Percentiles rank a stretch among this genome's conserved stretches.
Conservation (phyloP, 2,329 filamentous ascomycete genomes). For the Fusarium avenaceum region DNA sequence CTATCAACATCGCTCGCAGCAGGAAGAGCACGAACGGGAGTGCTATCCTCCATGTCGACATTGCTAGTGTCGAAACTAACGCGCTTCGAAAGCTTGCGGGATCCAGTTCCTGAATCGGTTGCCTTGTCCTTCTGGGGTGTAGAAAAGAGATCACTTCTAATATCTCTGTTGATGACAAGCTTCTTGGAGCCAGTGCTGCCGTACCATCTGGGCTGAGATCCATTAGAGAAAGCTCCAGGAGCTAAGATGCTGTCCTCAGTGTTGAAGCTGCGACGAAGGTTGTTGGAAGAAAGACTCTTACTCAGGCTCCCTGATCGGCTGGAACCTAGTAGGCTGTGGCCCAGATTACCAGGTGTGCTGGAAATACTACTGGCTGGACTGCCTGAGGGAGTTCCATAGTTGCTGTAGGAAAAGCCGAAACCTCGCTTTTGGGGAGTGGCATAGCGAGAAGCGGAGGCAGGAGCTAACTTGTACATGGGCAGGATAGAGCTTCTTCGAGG, state of each 20-base stretch:
- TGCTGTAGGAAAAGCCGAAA: conserved; percentile 94
- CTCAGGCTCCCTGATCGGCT: conserved; percentile 79
- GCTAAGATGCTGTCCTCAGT: conserved; percentile 88
- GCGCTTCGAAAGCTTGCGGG: conserved; percentile 78
- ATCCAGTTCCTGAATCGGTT: conserved; percentile 56
- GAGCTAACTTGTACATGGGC: conserved; percentile 89
- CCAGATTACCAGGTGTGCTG: conserved; percentile 77
- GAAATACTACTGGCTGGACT: conserved; percentile 73
- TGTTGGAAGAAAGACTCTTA: conserved; percentile 92
- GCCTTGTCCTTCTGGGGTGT: conserved; percentile 69
- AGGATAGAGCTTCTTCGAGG: conserved; percentile 83
- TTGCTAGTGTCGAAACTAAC: conserved; percentile 88
- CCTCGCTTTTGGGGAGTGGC: conserved; percentile 87
- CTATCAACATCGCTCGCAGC: conserved; percentile 51
- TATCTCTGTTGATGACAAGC: conserved; percentile 89
- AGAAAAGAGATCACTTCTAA: conserved; percentile 79
- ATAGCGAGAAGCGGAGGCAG: conserved; percentile 81
- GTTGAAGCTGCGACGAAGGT: conserved; percentile 83
- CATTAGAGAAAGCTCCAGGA: conserved; percentile 85
- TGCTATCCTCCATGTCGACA: conserved; percentile 55
- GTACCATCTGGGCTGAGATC: conserved; percentile 72
- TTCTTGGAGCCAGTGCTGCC: conserved; percentile 84
- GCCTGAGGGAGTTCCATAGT: conserved; percentile 83
- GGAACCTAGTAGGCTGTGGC: conserved; percentile 74
- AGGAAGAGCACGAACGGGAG: conserved; percentile 55